A percentile compares a stretch with the other conserved stretches of the same genome.
phyloP scores from a whole-genome alignment of 257 asterid genomes.

The Linderniella brevidens region DNA sequence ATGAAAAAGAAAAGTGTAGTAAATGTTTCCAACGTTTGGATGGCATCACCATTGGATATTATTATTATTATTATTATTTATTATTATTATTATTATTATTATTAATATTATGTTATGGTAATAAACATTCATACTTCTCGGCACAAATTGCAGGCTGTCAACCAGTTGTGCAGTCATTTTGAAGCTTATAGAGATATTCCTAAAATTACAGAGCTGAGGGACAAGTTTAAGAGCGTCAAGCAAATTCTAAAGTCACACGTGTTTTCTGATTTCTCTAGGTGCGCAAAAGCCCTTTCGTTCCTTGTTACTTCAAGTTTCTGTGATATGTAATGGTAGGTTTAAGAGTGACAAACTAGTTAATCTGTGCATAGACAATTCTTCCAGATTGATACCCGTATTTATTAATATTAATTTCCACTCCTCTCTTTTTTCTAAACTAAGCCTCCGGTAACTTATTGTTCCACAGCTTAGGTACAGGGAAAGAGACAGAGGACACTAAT shows the following conservation, averaged over 20 bases:
- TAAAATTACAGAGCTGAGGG: slow-evolving; percentile 86
- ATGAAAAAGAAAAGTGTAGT: no score
- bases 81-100: no score
- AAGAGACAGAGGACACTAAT: slow-evolving; percentile 80
- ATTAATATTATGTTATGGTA: no score
- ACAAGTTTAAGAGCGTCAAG: slow-evolving; percentile 85
- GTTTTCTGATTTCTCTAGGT: slow-evolving; percentile 97
- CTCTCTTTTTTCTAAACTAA: slow-evolving; percentile 6
- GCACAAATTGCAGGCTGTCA: slow-evolving; percentile 68
- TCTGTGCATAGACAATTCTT: neutral
- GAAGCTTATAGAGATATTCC: slow-evolving; percentile 91
- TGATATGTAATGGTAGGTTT: no score
- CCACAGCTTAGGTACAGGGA: slow-evolving; percentile 92
- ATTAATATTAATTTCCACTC: slow-evolving; percentile 1
- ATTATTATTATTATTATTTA: no score
- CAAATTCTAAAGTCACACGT: slow-evolving; percentile 87
- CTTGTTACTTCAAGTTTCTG: neutral
- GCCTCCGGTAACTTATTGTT: slow-evolving; percentile 9
- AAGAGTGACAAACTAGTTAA: no score
- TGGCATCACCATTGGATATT: no score
- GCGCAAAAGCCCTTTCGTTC: neutral
- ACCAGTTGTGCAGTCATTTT: slow-evolving; percentile 90
- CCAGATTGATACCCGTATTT: neutral
- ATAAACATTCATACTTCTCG: slow-evolving; percentile 8
- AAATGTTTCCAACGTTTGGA: no score